phyloP scores from a whole-genome alignment of 2,329 filamentous ascomycete genomes.

The Aspergillus arachidicola region DNA sequence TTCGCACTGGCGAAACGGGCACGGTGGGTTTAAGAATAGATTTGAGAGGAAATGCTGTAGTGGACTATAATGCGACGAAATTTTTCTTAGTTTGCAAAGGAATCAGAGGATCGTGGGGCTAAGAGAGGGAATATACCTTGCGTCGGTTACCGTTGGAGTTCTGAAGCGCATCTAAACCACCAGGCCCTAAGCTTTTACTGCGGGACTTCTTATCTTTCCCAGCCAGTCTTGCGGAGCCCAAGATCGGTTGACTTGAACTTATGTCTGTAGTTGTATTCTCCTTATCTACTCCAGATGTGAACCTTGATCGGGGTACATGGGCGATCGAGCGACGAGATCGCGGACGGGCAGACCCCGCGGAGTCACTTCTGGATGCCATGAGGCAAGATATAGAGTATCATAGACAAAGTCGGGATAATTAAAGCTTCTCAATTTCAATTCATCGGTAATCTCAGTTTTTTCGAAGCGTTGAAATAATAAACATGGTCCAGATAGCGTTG shows the following conservation, averaged over 20 bases:
- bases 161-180: slow-evolving; percentile 80
- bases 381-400: slow-evolving; percentile 14
- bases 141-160: slow-evolving; percentile 74
- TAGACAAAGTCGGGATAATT: slow-evolving; percentile 11
- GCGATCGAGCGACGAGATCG: slow-evolving; percentile 72
- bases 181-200: slow-evolving; percentile 95
- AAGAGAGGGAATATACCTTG: slow-evolving; percentile 61
- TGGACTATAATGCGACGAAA: slow-evolving; percentile 37
- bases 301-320: slow-evolving; percentile 56
- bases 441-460: not conserved
- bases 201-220: slow-evolving; percentile 67
- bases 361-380: slow-evolving; percentile 41
- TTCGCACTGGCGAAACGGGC: slow-evolving; percentile 64
- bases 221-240: slow-evolving; percentile 38
- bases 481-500: not conserved
- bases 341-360: slow-evolving; percentile 34
- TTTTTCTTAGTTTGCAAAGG: slow-evolving; percentile 11
- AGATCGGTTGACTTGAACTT: slow-evolving; percentile 45
- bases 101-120: slow-evolving; percentile 3
- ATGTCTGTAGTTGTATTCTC: slow-evolving; percentile 76
- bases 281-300: slow-evolving; percentile 60
- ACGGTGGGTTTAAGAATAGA: slow-evolving; percentile 84
- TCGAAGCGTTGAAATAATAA: not conserved
- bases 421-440: not conserved
- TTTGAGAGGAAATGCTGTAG: slow-evolving; percentile 50